Percentiles rank a stretch among this genome's conserved stretches.
phyloP scores from a whole-genome alignment of 1,139 yeast genomes.

The Arxiozyma bovina region DNA sequence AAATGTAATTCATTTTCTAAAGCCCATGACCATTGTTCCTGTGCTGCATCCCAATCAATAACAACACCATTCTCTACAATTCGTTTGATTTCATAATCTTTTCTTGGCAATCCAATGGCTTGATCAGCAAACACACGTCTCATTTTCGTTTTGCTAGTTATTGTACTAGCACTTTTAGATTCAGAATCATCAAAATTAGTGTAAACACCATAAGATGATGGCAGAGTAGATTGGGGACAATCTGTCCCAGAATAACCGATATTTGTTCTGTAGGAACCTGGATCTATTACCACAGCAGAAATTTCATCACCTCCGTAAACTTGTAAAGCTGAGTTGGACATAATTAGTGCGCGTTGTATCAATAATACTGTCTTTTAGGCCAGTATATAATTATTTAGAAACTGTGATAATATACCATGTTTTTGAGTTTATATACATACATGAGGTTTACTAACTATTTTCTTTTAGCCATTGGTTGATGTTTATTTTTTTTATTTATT shows the following conservation, averaged over 20 bases:
- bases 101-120: slow-evolving; percentile 46
- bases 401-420: too few species aligned
- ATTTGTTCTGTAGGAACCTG: slow-evolving; percentile 77
- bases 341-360: background rate
- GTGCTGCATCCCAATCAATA: slow-evolving; percentile 67
- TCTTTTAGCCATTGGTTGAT: too few species aligned
- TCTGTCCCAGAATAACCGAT: slow-evolving; percentile 95
- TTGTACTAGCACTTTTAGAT: background rate
- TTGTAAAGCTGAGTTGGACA: slow-evolving; percentile 28
- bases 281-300: slow-evolving; percentile 83
- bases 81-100: slow-evolving; percentile 45
- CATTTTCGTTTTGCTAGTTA: slow-evolving; percentile 17
- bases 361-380: too few species aligned
- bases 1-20: slow-evolving; percentile 31
- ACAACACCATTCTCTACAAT: slow-evolving; percentile 55
- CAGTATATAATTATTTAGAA: background rate
- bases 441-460: background rate
- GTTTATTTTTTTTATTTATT: too few species aligned
- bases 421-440: too few species aligned
- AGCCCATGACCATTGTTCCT: slow-evolving; percentile 55
- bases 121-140: slow-evolving; percentile 43
- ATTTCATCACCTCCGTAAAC: slow-evolving; percentile 73
- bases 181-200: slow-evolving; percentile 1
- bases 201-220: slow-evolving; percentile 47
- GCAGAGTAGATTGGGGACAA: slow-evolving; percentile 66